Evolutionary conservation across 2,329 filamentous ascomycete species (phyloP), one percentile per base, ranked within the genome.

Genomic region (Venturia nashicola): DNA sequence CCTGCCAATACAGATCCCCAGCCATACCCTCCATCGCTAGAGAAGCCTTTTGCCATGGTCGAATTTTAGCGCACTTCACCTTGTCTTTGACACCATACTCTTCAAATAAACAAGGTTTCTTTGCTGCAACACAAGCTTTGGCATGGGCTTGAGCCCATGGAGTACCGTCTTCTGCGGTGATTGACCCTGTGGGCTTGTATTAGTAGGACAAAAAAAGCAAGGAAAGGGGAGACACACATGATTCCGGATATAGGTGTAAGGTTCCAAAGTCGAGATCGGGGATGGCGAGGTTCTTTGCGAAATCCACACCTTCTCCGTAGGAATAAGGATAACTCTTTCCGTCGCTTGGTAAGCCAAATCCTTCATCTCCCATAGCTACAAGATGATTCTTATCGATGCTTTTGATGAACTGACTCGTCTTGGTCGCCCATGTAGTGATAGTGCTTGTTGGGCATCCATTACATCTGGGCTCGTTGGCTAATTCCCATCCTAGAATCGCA

Each of bases 381-480:
- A 87, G 80, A 71, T 87, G 86, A 59, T 79, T 71, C 1, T 78
- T 67, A 69, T 88, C 86, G 14, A 88, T 76, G 14, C 76, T 79
- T 73, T 88, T 88, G 73, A 89, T 82, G 70, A 86, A 88, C 9
- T 77, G 73, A 34, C 82, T 84, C 2, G 80, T 83, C 5, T 73
- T 73, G 48, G 77, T 74, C 20, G 84, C 84, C 86, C 86, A 89
- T 57, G 81, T 76, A 43, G 78, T 80, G 65, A 88, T 77, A 27
- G 86, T 78, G 8, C 79, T 77, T 0, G 82, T 80, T 48, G 76
- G 74, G 70, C 86, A 89, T 14, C 82, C 80, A 16, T 79, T 76
- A 74, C 85, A 88, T 65, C 86, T 78, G 18, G 85, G 82, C 73
- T 89, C 86, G 67, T 89, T 89, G 64, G 78, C 82, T 1, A 89